These are phyloP conservation scores for Isatis lusitanica DNA, from an alignment of 441 rosid genomes.

Conservation along the genomic window DNA sequence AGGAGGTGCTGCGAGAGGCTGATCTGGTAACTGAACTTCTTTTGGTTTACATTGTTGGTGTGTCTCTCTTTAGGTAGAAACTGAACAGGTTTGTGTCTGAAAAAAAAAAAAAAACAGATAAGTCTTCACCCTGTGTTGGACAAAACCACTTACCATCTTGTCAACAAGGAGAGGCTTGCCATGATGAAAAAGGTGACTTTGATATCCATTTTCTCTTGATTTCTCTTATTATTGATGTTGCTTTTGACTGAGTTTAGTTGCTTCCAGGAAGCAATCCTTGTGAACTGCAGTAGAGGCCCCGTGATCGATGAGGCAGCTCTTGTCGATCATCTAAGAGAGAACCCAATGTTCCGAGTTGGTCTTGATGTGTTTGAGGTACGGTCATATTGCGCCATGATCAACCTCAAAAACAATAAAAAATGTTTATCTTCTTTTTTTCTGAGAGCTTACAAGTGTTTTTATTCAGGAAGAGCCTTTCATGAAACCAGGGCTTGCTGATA, in stretches of 20 bases:
- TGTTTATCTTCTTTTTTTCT: neutral
- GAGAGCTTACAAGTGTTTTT: neutral
- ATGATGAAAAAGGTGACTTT: conserved; percentile 81
- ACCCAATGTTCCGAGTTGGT: conserved; percentile 94
- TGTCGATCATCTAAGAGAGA: conserved; percentile 77
- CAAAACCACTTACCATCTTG: conserved; percentile 90
- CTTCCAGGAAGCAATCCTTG: conserved; percentile 82
- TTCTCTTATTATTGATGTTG: neutral
- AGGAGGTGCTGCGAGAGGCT: conserved; percentile 84
- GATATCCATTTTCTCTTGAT: neutral
- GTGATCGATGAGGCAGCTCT: conserved; percentile 91
- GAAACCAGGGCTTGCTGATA: conserved; percentile 92
- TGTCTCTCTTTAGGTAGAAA: conserved; percentile 1
- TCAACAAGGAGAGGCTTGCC: conserved; percentile 89
- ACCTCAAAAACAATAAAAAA: neutral
- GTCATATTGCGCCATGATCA: neutral
- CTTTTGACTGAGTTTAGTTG: neutral
- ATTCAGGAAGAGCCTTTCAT: conserved; percentile 86
- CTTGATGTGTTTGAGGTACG: conserved; percentile 94
- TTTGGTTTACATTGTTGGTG: neutral
- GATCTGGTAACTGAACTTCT: conserved; percentile 52
- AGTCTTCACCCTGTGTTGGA: conserved; percentile 95
- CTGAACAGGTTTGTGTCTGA: conserved; percentile 25
- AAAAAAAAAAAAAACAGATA: conserved; percentile 49
- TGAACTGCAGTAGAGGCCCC: conserved; percentile 93